Conservation (phyloP, 2,329 filamentous ascomycete species). For the Colletotrichum sp. region DNA sequence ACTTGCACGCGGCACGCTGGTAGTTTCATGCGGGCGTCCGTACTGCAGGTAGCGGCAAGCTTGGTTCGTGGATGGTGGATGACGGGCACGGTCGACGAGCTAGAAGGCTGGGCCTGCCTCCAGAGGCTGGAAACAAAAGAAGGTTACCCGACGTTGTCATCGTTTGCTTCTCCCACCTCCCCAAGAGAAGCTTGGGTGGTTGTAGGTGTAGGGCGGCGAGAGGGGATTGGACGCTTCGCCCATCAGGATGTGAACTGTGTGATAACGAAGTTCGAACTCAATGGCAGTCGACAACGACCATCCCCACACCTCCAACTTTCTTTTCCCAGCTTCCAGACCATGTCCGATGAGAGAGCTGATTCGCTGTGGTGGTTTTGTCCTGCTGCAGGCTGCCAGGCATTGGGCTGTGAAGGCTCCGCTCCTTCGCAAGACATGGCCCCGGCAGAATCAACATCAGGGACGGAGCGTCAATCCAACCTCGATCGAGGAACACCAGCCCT, state of each 20-base stretch:
- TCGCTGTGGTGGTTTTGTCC: not conserved
- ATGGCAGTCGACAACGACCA: not conserved
- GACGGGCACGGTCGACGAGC: not conserved
- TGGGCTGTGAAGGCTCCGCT: not conserved
- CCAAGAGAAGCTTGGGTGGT: not conserved
- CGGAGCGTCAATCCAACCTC: conserved; percentile 3
- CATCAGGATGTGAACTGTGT: not conserved
- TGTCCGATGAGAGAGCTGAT: not conserved
- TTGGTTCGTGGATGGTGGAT: not conserved
- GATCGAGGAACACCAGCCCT: not conserved
- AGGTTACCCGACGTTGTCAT: conserved; percentile 9
- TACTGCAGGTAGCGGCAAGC: not conserved
- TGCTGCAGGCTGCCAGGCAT: not conserved
- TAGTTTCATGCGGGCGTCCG: conserved; percentile 11
- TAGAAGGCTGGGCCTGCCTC: not conserved
- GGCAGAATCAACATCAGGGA: not conserved
- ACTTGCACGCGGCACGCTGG: not conserved
- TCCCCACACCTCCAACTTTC: conserved; percentile 4
- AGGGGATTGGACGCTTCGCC: conserved; percentile 1
- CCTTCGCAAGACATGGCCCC: not conserved
- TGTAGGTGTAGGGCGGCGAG: conserved; percentile 10
- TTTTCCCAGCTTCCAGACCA: not conserved
- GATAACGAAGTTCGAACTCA: conserved; percentile 2
- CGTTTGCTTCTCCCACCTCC: not conserved
- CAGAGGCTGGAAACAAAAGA: conserved; percentile 16